Evolutionary conservation across 495 filamentous ascomycete species (phyloP), one percentile per base, ranked within the genome.

Genomic region (Evernia prunastri): DNA sequence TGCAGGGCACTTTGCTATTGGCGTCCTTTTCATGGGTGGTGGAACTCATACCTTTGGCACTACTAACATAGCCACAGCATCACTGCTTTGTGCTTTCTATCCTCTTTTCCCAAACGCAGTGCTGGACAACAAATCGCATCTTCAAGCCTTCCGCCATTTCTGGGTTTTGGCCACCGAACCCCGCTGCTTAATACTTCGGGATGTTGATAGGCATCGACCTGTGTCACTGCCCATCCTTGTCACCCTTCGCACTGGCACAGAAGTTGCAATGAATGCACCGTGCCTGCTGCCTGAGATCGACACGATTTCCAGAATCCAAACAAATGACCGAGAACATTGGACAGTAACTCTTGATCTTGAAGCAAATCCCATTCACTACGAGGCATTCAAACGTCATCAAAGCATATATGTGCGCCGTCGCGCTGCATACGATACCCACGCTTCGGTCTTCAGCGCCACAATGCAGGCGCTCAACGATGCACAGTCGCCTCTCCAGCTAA

Each of bases 101-200:
- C 94, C 94, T 0, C 80, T 97, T 29, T 97, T 93, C 73, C 94
- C 94, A 3, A 86, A 85, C 35, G 86, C 85, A 6, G 88, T 96
- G 5, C 86, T 94, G 58, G 94, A 97, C 77, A 97, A 96, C 71
- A 89, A 87, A 70, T 91, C 89, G 33, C 94, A 99, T 66, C 81
- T 97, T 5, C 94, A 99, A 80, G 94, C 94, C 10, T 96, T 97
- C 80, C 87, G 95, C 3, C 94, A 99, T 74, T 86, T 99, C 71
- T 99, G 94, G 94, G 92, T 96, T 18, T 81, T 99, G 13, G 94
- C 95, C 9, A 87, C 91, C 10, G 94, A 97, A 65, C 84, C 90
- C 1, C 86, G 94, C 58, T 97, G 94, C 71, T 80, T 97, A 7
- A 81, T 99, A 6, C 82, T 88, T 11, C 87, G 90, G 54, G 93